These are phyloP conservation scores for Trametes meyenii DNA, from an alignment of 768 basidiomycete genomes.

Conservation along the genomic window DNA sequence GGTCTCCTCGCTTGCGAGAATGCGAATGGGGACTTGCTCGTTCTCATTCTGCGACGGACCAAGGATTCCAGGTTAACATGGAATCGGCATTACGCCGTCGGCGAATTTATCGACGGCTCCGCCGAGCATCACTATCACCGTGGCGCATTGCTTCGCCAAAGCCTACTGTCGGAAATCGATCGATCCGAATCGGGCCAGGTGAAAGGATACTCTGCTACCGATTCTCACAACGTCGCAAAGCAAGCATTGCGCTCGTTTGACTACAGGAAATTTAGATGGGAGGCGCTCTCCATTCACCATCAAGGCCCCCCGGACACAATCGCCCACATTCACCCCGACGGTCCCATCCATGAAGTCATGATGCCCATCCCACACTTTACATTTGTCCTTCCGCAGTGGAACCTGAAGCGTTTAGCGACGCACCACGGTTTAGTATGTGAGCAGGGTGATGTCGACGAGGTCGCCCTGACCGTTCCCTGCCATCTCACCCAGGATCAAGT, in stretches of 20 bases:
- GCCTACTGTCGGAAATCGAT: not conserved
- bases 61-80: not conserved
- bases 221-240: no score
- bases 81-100: not conserved
- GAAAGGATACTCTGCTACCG: no score
- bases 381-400: not conserved
- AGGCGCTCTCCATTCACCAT: not conserved
- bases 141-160: not conserved
- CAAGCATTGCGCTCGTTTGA: not conserved
- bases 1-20: conserved; percentile 3
- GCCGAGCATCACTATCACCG: not conserved
- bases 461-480: not conserved
- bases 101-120: not conserved
- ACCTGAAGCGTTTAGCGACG: not conserved
- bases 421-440: not conserved
- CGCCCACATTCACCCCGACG: not conserved
- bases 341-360: not conserved
- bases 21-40: not conserved
- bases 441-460: not conserved
- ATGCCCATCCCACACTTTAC: not conserved
- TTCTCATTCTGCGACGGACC: not conserved
- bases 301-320: not conserved
- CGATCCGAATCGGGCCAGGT: no score
- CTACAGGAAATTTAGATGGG: not conserved
- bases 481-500: not conserved